phyloP scores from a whole-genome alignment of 768 basidiomycete species.

The Leccinum barrowsii region DNA sequence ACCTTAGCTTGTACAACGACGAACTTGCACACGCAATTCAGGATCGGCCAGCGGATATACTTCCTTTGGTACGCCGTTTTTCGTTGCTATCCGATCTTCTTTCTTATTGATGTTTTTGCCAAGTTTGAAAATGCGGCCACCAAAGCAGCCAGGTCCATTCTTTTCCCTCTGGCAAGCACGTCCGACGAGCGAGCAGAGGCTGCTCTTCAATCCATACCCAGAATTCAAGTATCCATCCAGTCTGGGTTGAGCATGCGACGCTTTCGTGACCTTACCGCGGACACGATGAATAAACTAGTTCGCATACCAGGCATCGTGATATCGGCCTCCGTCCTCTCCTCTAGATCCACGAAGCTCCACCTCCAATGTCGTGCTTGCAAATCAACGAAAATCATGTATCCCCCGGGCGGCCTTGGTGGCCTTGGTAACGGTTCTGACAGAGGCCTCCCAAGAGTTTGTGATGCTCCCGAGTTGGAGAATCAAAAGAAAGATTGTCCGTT shows the following conservation, averaged over 20 bases:
- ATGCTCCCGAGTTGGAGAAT: slow-evolving; percentile 73
- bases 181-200: slow-evolving; percentile 44
- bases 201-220: slow-evolving; percentile 52
- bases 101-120: neutral
- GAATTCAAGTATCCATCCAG: slow-evolving; percentile 82
- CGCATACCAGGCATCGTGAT: slow-evolving; percentile 98
- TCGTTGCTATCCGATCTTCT: neutral
- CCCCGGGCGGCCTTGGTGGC: slow-evolving; percentile 76
- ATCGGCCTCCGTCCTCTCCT: slow-evolving; percentile 89
- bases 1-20: slow-evolving; percentile 83
- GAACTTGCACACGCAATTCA: slow-evolving; percentile 94
- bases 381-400: slow-evolving; percentile 72
- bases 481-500: slow-evolving; percentile 92
- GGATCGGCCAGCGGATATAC: slow-evolving; percentile 81
- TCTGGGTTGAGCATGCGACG: slow-evolving; percentile 92
- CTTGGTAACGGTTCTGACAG: slow-evolving; percentile 83
- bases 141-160: slow-evolving; percentile 75
- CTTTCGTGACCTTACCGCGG: slow-evolving; percentile 90
- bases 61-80: slow-evolving; percentile 67
- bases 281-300: slow-evolving; percentile 94
- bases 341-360: slow-evolving; percentile 88
- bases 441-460: slow-evolving; percentile 84
- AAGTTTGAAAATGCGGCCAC: slow-evolving; percentile 93
- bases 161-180: slow-evolving; percentile 71
- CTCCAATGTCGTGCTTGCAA: slow-evolving; percentile 92